Base-by-base conservation (phyloP, 495 filamentous ascomycete genomes). In the Talaromyces ruber region DNA sequence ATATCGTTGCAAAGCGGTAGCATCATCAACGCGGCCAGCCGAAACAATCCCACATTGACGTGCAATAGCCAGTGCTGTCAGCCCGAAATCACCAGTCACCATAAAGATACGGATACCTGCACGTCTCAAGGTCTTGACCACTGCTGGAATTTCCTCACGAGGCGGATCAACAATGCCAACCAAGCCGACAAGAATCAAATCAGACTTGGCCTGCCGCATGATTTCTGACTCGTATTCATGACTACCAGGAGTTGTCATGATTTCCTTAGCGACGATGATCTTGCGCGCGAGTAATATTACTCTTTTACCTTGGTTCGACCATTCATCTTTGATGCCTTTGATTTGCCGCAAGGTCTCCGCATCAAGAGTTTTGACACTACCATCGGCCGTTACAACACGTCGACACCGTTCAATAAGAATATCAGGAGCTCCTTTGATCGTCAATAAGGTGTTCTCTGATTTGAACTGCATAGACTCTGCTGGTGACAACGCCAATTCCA, bases 21-120 rank as follows among this genome's bases (percentile, higher is more conserved):
- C 32, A 24, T 57, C 83, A 68, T 74, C 59, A 14, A 65, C 43
- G 58, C 43, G 25, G 12, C 52, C 57, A n/a, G 7, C 8, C 3
- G 60, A 43, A 30, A 62, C 51, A 68, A 90, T 91, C 11, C 86
- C 85, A 64, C 84, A 85, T 30, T 88, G 81, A 2, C 74, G 71
- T 5, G 87, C 87, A 62, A 91, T 90, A 4, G 87, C 85, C 63
- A 82, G 77, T 0, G 87, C 88, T 2, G 88, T 91, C 22, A 88
- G 75, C 6, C 84, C 83, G 64, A 86, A 89, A 66, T 92, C 88
- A 37, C 89, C 88, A 21, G 88, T 91, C 9, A 84, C 79, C 81
- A 84, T 84, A 66, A 79, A 79, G 60, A 84, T 79, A 1, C 78
- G 76, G 37, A 87, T 86, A n/a, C 86, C 86, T 45, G 86, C 83